A percentile compares a stretch with the other conserved stretches of the same genome.
phyloP scores from a whole-genome alignment of 495 filamentous ascomycete species.

The Neurospora discreta region DNA sequence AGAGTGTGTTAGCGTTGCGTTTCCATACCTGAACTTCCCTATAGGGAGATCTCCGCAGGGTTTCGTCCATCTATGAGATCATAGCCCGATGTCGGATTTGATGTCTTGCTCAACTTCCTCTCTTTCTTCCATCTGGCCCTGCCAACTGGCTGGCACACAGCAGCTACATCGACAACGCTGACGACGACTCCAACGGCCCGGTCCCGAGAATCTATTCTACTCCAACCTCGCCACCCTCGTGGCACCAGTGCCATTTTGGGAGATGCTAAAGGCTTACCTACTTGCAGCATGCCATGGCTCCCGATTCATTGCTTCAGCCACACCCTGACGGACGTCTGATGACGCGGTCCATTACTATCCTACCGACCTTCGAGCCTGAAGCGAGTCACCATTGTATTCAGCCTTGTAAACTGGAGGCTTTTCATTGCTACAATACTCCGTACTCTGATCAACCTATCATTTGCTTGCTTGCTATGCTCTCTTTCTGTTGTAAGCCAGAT shows the following conservation, averaged over 20 bases:
- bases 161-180: background rate
- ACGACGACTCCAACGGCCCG: background rate
- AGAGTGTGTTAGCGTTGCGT: background rate
- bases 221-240: background rate
- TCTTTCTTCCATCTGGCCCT: background rate
- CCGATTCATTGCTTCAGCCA: background rate
- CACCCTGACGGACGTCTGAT: background rate
- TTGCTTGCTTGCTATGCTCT: background rate
- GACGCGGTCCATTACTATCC: background rate
- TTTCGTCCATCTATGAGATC: background rate
- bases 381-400: background rate
- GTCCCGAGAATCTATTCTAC: background rate
- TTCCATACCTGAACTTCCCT: background rate
- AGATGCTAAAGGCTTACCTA: background rate
- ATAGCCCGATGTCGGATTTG: background rate
- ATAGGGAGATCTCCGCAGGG: background rate
- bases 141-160: background rate
- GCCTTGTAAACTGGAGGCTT: background rate
- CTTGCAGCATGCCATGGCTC: background rate
- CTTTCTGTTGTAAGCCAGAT: background rate
- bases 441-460: background rate
- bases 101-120: no score
- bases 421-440: background rate
- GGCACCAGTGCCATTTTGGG: background rate
- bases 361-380: background rate